Percentiles rank a stretch among this genome's conserved stretches.
These are phyloP conservation scores for Panus rudis DNA, from an alignment of 768 basidiomycete species.

Conservation along the genomic window DNA sequence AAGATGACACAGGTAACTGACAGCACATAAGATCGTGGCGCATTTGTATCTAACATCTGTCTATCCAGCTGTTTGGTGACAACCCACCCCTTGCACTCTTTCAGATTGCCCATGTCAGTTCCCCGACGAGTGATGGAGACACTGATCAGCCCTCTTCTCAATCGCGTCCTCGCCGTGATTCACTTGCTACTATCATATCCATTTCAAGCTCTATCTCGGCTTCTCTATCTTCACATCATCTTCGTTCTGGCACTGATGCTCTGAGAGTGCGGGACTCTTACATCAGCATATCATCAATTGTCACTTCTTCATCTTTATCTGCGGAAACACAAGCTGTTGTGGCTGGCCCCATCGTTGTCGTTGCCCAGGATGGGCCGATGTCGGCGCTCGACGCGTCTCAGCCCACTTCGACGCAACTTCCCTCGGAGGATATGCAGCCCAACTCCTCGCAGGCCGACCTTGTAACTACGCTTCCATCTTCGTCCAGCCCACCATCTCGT, in stretches of 20 bases:
- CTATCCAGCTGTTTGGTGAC: constrained; percentile 43
- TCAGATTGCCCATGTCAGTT: constrained; percentile 23
- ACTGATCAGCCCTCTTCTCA: constrained; percentile 5
- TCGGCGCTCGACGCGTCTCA: no score
- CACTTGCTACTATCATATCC: constrained; percentile 18
- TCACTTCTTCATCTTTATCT: background rate
- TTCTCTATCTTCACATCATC: no score
- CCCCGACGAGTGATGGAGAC: constrained; percentile 14
- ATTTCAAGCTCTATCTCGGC: constrained; percentile 12
- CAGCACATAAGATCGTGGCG: constrained; percentile 2
- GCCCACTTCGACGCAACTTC: background rate
- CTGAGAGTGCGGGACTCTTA: constrained; percentile 10
- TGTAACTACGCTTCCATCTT: background rate
- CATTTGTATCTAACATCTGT: constrained; percentile 1
- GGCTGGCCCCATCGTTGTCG: no score
- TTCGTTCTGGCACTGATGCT: constrained; percentile 1
- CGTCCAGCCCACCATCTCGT: no score
- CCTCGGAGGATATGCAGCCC: background rate
- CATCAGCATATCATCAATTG: constrained; percentile 8
- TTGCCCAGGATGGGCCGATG: no score
- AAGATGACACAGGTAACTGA: constrained; percentile 45
- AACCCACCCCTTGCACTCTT: constrained; percentile 40
- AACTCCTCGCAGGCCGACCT: background rate
- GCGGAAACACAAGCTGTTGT: no score
- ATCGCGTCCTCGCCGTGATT: constrained; percentile 13